Conservation (phyloP, 1,284 basidiomycete genomes). For the Cutaneotrichosporon mucoides region DNA sequence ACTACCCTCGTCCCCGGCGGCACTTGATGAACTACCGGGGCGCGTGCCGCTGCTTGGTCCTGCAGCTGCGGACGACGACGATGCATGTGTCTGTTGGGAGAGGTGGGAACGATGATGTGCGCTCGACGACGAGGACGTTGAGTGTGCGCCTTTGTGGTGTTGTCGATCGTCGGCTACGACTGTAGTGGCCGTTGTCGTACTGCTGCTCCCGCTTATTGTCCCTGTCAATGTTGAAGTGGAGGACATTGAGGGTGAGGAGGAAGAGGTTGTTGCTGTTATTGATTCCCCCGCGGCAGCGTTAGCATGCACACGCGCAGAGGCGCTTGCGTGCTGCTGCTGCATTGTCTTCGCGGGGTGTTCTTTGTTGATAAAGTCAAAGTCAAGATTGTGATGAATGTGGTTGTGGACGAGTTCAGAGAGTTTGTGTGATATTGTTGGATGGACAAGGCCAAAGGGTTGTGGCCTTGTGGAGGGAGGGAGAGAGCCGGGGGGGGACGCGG, state of each 20-base stretch:
- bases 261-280: background rate
- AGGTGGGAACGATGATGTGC: no score
- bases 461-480: no score
- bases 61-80: no score
- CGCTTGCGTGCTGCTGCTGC: background rate
- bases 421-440: no score
- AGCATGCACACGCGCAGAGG: background rate
- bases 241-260: background rate
- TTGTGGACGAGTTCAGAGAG: background rate
- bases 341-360: background rate
- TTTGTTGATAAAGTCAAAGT: no score
- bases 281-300: background rate
- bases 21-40: background rate
- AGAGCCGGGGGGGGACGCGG: no score
- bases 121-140: no score
- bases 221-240: background rate
- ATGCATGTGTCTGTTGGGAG: no score
- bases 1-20: background rate
- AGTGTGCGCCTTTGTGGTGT: background rate
- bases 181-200: no score
- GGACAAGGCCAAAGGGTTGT: no score
- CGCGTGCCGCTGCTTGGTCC: background rate
- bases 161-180: background rate
- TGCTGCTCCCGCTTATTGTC: no score
- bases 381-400: background rate